Conservation (phyloP, 139 green algal species). For the Ettlia oleoabundans region DNA sequence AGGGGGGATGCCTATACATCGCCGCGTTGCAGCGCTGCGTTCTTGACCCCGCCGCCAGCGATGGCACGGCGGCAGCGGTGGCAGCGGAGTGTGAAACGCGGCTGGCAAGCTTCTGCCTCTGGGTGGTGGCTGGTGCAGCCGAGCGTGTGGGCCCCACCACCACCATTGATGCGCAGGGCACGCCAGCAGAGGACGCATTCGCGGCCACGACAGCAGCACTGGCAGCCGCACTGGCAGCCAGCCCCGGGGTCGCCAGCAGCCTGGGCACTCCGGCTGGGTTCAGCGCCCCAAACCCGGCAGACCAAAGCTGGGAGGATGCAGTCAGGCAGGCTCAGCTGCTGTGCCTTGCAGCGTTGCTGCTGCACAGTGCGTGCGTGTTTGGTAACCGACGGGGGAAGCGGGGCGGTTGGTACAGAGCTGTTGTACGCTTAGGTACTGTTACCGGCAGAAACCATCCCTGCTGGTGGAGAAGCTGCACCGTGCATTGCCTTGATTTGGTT, state of each 20-base stretch:
- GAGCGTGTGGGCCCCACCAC: neutral
- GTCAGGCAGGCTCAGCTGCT: neutral
- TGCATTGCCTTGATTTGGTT: too few relatives aligned
- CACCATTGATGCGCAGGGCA: neutral
- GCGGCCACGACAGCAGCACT: neutral
- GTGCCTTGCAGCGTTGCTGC: neutral
- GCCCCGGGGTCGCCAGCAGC: too few relatives aligned
- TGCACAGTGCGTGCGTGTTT: too few relatives aligned
- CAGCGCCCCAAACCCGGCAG: neutral
- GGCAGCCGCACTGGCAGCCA: neutral
- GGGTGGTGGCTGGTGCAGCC: slow-evolving; percentile 24
- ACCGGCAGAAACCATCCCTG: too few relatives aligned
- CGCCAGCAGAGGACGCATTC: neutral
- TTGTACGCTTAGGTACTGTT: too few relatives aligned
- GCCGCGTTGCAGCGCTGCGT: slow-evolving; percentile 44
- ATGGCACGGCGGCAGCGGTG: slow-evolving; percentile 3
- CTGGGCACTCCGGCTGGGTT: neutral
- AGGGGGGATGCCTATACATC: slow-evolving; percentile 55
- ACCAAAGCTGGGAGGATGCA: slow-evolving; percentile 30
- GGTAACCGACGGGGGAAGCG: too few relatives aligned
- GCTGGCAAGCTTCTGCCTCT: slow-evolving; percentile 22
- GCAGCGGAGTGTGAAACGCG: slow-evolving; percentile 29
- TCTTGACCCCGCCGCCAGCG: neutral
- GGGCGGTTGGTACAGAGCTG: too few relatives aligned
- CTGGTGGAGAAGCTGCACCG: too few relatives aligned